Evolutionary conservation across 2,329 filamentous ascomycete genomes (phyloP).

Genomic region (Talaromyces funiculosus): DNA sequence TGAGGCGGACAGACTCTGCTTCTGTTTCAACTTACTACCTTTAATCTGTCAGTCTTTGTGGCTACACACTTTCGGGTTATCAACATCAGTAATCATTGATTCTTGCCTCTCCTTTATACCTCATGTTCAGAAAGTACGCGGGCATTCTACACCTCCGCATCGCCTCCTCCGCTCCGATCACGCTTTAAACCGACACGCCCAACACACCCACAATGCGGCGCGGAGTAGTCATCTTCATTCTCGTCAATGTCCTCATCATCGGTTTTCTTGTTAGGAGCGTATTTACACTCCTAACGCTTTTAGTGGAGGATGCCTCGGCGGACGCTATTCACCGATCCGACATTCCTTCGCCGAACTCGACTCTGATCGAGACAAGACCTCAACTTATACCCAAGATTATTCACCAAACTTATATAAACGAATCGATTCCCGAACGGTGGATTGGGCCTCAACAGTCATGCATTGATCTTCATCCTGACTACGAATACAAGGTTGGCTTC

Average conservation of each 20-base stretch:
- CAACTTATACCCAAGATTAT: conserved; percentile 71
- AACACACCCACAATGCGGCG: conserved; percentile 48
- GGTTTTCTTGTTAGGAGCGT: conserved; percentile 61
- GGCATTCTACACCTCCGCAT: neutral
- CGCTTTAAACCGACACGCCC: neutral
- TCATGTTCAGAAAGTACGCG: neutral
- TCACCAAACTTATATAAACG: conserved; percentile 70
- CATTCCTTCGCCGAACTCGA: conserved; percentile 60
- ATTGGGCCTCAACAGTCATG: conserved; percentile 60
- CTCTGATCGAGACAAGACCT: conserved; percentile 50
- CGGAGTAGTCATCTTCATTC: conserved; percentile 57
- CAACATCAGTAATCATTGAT: no score
- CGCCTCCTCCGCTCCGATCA: neutral
- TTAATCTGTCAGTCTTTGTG: neutral
- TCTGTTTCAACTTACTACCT: neutral
- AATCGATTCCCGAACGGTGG: conserved; percentile 64
- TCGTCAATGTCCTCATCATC: conserved; percentile 60
- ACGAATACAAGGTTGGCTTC: conserved; percentile 61
- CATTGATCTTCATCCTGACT: conserved; percentile 61
- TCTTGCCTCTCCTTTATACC: neutral
- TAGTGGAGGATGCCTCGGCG: conserved; percentile 61
- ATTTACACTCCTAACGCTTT: conserved; percentile 64
- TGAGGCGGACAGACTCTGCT: neutral
- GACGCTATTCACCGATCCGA: conserved; percentile 64
- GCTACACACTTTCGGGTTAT: neutral